Evolutionary conservation across 441 rosid species (phyloP), one percentile per base, ranked within the genome.

Genomic region (Mallotus repandus): DNA sequence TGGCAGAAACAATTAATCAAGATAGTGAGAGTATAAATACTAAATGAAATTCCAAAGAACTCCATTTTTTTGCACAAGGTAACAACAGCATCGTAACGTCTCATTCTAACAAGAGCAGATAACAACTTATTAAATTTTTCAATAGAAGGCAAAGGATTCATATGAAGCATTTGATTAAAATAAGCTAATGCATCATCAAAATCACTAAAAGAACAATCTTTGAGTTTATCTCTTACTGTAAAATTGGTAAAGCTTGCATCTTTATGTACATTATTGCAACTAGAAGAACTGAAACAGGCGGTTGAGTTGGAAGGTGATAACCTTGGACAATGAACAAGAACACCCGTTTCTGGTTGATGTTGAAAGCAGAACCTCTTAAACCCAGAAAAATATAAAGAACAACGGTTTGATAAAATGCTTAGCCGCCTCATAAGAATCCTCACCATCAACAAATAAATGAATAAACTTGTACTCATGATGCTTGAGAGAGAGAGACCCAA

Each of bases 1-100:
- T 59, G 52, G 60, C 82, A 80, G 71, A 70, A 69, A 69, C 79
- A 83, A 56, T 78, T 66, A 14, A 83, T 76, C 11, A 76, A 46
- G n/a, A 81, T 81, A 46, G 0, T 81, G n/a, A 48, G 67, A 2
- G 78, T 64, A 21, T 56, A 78, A 0, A 48, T 35, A 77, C 55
- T 2, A 52, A 9, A 38, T 14, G 57, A 32, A 18, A 71, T 52
- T 32, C 61, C 66, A 19, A 62, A 21, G 4, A 14, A 52, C 13
- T 71, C 68, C 68, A 62, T 71, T 9, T 38, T 52, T 41, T 19
- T n/a, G 25, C 1, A 56, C 21, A 69, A 0, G 13, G 54, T 43
- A 41, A 57, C 21, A 4, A 57, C 73, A 7, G 63, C 21, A 41
- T 21, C 41, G 16, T 56, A 69, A 21, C 43, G 64, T n/a, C 57